phyloP scores from a whole-genome alignment of 2,329 filamentous ascomycete species.

The Venturia pyrina region DNA sequence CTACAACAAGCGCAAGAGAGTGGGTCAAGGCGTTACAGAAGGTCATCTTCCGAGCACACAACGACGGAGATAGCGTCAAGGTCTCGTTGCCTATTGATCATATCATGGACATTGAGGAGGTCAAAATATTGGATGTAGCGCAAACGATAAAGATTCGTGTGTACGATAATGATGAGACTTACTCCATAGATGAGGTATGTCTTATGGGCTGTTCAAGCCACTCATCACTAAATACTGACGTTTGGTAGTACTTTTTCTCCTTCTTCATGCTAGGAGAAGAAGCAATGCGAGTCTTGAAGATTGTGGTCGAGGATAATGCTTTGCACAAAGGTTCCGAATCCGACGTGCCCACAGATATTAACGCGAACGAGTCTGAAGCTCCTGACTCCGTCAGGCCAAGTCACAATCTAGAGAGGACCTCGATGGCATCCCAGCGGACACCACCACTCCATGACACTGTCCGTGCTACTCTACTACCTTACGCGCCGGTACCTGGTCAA shows the following conservation, averaged over 20 bases:
- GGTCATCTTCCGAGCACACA: slow-evolving; percentile 90
- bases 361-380: background rate
- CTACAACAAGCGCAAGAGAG: slow-evolving; percentile 76
- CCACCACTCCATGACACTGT: slow-evolving; percentile 29
- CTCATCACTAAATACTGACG: background rate
- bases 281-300: slow-evolving; percentile 67
- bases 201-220: background rate
- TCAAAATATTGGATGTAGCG: slow-evolving; percentile 79
- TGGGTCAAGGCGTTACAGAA: slow-evolving; percentile 93
- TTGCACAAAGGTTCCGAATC: slow-evolving; percentile 18
- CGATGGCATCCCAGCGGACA: slow-evolving; percentile 13
- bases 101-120: slow-evolving; percentile 86
- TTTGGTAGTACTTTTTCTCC: slow-evolving; percentile 76
- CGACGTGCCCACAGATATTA: slow-evolving; percentile 4
- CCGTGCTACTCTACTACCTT: slow-evolving; percentile 34
- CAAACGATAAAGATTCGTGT: slow-evolving; percentile 91
- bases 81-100: slow-evolving; percentile 84
- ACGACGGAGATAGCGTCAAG: slow-evolving; percentile 94
- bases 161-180: slow-evolving; percentile 88
- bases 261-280: slow-evolving; percentile 84
- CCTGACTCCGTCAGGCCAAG: slow-evolving; percentile 2
- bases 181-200: slow-evolving; percentile 80
- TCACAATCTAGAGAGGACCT: background rate
- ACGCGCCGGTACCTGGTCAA: slow-evolving; percentile 22
- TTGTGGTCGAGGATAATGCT: slow-evolving; percentile 57